Evolutionary conservation across 768 basidiomycete genomes (phyloP), one percentile per base, ranked within the genome.

Genomic region (Filobasidium floriforme): DNA sequence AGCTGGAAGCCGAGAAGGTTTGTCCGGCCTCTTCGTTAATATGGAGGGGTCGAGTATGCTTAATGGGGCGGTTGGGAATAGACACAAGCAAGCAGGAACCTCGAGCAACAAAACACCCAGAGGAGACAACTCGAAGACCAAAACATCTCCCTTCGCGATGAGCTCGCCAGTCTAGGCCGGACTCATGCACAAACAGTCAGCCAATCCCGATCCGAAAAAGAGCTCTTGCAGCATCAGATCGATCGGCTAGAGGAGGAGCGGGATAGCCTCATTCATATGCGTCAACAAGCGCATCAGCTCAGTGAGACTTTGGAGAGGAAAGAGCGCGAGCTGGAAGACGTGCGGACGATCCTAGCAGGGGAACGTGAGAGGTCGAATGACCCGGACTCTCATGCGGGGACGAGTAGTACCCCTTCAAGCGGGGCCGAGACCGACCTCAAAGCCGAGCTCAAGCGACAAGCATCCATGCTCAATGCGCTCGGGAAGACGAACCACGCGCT

Each of bases 301-400:
- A 46, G 65, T 54, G 28, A 75, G 14, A 73, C 73, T 55, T 72
- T 76, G 59, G 73, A 76, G 64, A 68, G 63, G 61, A 62, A 74
- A 44, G 67, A 59, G 63, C 71, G 41, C 61, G 68, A 57, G 68
- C 67, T 49, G 61, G 67, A 41, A 57, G 69, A 52, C 54, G 66
- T 52, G 52, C 65, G 57, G 41, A 51, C 26, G 6, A 40, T 61
- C 12, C 61, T 66, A 41, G 1, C 14, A 22, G 15, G 12, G 7
- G 49, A 59, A 46, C 15, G 54, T 29, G 41, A 49, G 26, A 44
- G 61, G 28, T 46, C 41, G 15, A 10, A 26, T 19, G 6, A 4
- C 40, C 15, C 54, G 11, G 24, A 18, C 9, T 51, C 59, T 19
- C 41, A 32, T n/a, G 9, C 29, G 44, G 54, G 62, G 57, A 67